Evolutionary conservation across 2,329 filamentous ascomycete species (phyloP).

Genomic region (Chalaropsis thielavioides): DNA sequence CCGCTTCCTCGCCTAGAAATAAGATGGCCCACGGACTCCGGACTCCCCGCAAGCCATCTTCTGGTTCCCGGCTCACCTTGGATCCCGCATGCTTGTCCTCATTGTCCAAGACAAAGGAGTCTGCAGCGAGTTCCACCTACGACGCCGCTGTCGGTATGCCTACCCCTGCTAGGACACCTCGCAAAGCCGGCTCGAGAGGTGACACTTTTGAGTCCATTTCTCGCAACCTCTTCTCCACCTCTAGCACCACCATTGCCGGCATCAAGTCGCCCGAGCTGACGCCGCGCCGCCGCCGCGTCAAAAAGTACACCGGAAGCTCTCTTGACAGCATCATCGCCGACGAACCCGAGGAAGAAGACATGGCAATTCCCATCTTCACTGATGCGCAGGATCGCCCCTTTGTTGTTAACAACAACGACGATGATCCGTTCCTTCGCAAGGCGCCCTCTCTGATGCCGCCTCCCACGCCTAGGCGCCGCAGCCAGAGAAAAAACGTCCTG

Average conservation of each 20-base stretch:
- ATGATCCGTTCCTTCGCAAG: constrained; percentile 58
- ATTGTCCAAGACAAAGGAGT: constrained; percentile 23
- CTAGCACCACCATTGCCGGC: neutral
- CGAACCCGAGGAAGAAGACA: constrained; percentile 39
- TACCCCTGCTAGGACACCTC: constrained; percentile 65
- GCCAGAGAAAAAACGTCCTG: constrained; percentile 40
- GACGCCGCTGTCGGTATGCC: constrained; percentile 45
- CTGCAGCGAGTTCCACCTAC: constrained; percentile 25
- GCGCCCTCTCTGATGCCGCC: constrained; percentile 23
- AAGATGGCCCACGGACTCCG: constrained; percentile 27
- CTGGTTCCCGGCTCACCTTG: constrained; percentile 25
- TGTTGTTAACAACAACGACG: constrained; percentile 45
- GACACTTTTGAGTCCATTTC: constrained; percentile 40
- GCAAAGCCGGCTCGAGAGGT: constrained; percentile 43
- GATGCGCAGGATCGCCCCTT: constrained; percentile 68
- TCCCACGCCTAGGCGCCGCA: constrained; percentile 30
- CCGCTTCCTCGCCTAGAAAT: constrained; percentile 21
- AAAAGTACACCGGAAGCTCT: constrained; percentile 41
- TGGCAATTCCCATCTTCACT: constrained; percentile 58
- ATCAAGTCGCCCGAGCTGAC: constrained; percentile 41
- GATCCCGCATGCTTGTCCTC: constrained; percentile 32
- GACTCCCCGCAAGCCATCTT: constrained; percentile 23
- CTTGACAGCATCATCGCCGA: constrained; percentile 29
- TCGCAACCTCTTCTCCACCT: constrained; percentile 40
- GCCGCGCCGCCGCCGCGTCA: constrained; percentile 42